Conservation (phyloP, 495 filamentous ascomycete genomes). For the Penicillium bovifimosum region DNA sequence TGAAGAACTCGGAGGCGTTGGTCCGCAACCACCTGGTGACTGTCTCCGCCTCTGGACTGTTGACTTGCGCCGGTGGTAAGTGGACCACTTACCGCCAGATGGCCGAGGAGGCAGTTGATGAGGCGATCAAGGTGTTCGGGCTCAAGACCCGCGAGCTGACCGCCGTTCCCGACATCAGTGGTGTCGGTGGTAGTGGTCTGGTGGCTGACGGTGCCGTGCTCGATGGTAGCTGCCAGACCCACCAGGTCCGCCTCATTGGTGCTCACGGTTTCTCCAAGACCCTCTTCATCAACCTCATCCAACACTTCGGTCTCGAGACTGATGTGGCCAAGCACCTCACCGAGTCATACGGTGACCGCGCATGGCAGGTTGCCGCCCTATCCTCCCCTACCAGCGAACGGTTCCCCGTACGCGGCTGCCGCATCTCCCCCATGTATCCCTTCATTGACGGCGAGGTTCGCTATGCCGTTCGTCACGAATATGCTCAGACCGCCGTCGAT, state of each 20-base stretch:
- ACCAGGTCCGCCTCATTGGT: slow-evolving; percentile 82
- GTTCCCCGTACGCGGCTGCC: slow-evolving; percentile 82
- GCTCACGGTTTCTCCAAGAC: slow-evolving; percentile 94
- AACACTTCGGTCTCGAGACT: slow-evolving; percentile 93
- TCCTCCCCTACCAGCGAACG: slow-evolving; percentile 74
- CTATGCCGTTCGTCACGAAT: slow-evolving; percentile 86
- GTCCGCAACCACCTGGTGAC: slow-evolving; percentile 94
- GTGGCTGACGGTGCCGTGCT: slow-evolving; percentile 69
- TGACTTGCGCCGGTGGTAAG: slow-evolving; percentile 96
- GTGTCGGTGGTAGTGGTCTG: slow-evolving; percentile 57
- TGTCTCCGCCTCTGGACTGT: slow-evolving; percentile 74
- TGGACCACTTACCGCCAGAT: slow-evolving; percentile 99
- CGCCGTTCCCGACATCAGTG: slow-evolving; percentile 67
- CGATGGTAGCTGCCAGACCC: slow-evolving; percentile 86
- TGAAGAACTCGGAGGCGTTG: slow-evolving; percentile 87
- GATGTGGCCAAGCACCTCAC: slow-evolving; percentile 91
- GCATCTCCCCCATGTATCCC: slow-evolving; percentile 78
- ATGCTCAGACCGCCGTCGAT: slow-evolving; percentile 90
- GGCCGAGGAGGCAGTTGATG: slow-evolving; percentile 95
- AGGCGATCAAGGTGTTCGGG: slow-evolving; percentile 71
- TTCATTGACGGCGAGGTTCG: slow-evolving; percentile 96
- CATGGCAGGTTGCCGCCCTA: slow-evolving; percentile 89
- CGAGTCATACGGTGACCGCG: slow-evolving; percentile 86
- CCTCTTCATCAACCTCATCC: slow-evolving; percentile 96
- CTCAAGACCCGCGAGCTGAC: slow-evolving; percentile 56